Base-by-base conservation (phyloP, 768 basidiomycete genomes). In the Leccinum incarnatum region DNA sequence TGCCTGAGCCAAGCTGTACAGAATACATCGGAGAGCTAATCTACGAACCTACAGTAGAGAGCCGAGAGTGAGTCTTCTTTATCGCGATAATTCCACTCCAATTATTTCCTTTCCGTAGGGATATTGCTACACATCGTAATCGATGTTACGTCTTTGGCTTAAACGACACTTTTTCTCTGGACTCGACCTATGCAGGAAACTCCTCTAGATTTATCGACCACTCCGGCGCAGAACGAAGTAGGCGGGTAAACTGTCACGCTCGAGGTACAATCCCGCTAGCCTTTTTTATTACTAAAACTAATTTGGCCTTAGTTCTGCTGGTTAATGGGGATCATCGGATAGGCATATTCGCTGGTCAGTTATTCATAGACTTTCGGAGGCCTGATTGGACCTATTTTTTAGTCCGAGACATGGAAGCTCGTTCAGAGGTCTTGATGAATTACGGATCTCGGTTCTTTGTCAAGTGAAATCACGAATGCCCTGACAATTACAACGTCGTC, bases 201-300 rank as follows among this genome's bases (percentile, higher is more conserved):
- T 75, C 78, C 42, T 76, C 87, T n/a, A 77, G 88, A 14, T 90
- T 84, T 63, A 83, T 91, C 54, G 88, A 92, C 64, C 89, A 91
- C 75, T 21, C 63, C 49, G 51, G 58, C 58, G 52, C 61, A 48
- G 17, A 67, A 73, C 3, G 42, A 37, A 40, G 62, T 10, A 59
- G 32, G 15, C 62, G 34, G 23, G 62, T 55, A 12, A 89, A 86
- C 63, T 82, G 81, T 58, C 52, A 59, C 1, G 83, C 83, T 0
- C 64, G 57, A 56, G 77, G 85, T 85, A 62, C 27, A 76, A 67
- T 19, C 9, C 15, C 36, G 11, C 49, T 23, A 49, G 17, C 19
- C 29, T 27, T 29, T 32, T 32, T 5, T 32, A 9, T 8, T 10
- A 51, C 52, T 34, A 32, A 34, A 58, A 57, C 27, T 52, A 30